Evolutionary conservation across 306 rosid species (phyloP), one percentile per base, ranked within the genome.

Genomic region (Corylus avellana): DNA sequence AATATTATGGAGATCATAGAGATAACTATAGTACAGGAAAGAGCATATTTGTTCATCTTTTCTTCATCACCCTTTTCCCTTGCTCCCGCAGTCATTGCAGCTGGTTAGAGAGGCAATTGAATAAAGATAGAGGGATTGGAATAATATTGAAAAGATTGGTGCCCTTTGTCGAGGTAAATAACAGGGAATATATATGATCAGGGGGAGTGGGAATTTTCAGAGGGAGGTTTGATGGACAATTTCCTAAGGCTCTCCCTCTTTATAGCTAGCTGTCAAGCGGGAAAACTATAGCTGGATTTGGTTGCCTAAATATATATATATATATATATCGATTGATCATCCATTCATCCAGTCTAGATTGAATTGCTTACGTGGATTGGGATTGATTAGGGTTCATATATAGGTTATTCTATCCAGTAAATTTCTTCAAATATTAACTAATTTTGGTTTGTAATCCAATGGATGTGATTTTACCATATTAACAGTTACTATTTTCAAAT

Each of bases 191-290:
- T 8, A 22, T n/a, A 57, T 20, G 66, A 25, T 1, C 35, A 72
- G 25, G 84, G 78, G 67, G 71, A 55, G 11, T 66, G 54, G 68
- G 20, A 44, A 2, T 58, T 12, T 61, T 72, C 71, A 58, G 59
- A 77, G 75, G 76, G 68, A 63, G 14, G 29, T 27, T 53, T 57
- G 53, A 57, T 72, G 53, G 64, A 49, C 61, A 35, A 72, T 83
- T 78, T 75, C 74, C 56, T 4, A 32, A 67, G 97, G 88, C 83
- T 85, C 85, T 86, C 94, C 96, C 85, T 89, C 72, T 82, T 87
- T 87, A 7, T 91, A 88, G 97, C 32, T 70, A 39, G 76, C 83
- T 3, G 84, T 75, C 75, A 91, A 81, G 74, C 64, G 35, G 10
- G 81, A 8, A 66, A 84, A 37, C 59, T 77, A 8, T 77, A n/a